Percentiles rank a stretch among this genome's conserved stretches.
Conservation (phyloP, 164 flowering plant genomes). For the Cinnamomum micranthum region DNA sequence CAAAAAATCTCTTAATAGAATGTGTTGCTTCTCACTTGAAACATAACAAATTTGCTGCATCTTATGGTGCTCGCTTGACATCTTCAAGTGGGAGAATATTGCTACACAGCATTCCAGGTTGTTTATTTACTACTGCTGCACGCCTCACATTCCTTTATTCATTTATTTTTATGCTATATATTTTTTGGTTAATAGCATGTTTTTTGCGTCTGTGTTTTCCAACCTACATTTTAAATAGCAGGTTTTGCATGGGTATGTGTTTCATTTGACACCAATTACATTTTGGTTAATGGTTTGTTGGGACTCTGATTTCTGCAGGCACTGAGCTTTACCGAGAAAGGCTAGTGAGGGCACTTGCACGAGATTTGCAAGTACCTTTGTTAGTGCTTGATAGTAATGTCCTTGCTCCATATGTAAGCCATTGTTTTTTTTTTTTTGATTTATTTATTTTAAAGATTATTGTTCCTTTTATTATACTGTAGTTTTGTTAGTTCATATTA, state of each 20-base stretch:
- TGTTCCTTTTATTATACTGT: not conserved
- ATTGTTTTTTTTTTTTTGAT: no score
- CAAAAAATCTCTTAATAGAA: constrained; percentile 75
- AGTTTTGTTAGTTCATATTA: not conserved
- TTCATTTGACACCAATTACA: not conserved
- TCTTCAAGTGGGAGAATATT: constrained; percentile 93
- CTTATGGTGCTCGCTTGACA: constrained; percentile 71
- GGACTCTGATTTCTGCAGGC: constrained; percentile 36
- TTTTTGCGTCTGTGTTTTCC: not conserved
- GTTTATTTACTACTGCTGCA: not conserved
- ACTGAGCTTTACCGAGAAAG: constrained; percentile 96
- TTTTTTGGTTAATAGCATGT: no score
- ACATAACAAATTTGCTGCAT: constrained; percentile 44
- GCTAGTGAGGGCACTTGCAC: constrained; percentile 85
- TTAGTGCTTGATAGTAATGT: constrained; percentile 87
- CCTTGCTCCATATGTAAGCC: constrained; percentile 90
- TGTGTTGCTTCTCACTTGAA: constrained; percentile 88
- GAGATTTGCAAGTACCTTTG: constrained; percentile 75
- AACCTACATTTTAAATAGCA: no score
- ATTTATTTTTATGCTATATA: not conserved
- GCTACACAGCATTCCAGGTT: constrained; percentile 93
- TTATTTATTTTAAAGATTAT: not conserved
- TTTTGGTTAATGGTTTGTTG: constrained; percentile 1
- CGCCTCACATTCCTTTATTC: not conserved
- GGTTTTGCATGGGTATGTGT: not conserved